These are phyloP conservation scores for Pascua sp. DNA, from an alignment of 1,284 basidiomycete genomes.

Conservation along the genomic window DNA sequence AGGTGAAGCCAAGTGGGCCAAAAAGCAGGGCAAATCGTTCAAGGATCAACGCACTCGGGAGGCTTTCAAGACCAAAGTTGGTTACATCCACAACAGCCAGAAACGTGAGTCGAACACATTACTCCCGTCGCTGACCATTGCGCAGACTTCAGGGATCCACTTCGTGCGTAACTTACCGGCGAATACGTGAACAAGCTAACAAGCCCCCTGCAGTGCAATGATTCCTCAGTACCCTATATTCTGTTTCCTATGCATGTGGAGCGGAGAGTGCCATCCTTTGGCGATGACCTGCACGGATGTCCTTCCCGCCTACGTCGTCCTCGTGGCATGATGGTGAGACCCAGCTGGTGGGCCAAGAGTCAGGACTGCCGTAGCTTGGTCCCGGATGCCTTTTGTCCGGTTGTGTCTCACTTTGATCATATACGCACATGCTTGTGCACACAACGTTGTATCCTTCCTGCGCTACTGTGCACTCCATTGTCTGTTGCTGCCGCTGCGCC, in stretches of 20 bases:
- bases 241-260: too few species aligned
- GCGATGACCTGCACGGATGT: background rate
- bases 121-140: background rate
- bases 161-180: constrained; percentile 27
- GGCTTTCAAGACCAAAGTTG: constrained; percentile 75
- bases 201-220: constrained; percentile 7
- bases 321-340: too few species aligned
- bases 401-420: too few species aligned
- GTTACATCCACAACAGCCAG: constrained; percentile 68
- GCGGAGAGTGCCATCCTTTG: background rate
- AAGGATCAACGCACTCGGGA: constrained; percentile 74
- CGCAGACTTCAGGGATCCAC: constrained; percentile 59
- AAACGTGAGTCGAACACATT: constrained; percentile 56
- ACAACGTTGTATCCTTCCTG: too few species aligned
- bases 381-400: too few species aligned
- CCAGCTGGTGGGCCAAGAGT: too few species aligned
- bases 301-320: too few species aligned
- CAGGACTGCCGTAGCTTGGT: too few species aligned
- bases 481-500: too few species aligned
- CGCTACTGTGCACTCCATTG: too few species aligned
- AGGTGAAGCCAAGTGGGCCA: constrained; percentile 91
- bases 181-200: background rate
- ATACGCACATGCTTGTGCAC: too few species aligned
- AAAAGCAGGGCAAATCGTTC: constrained; percentile 78
- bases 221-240: background rate